Conservation (phyloP, 2,329 filamentous ascomycete genomes). For the Colletotrichum liriopes region DNA sequence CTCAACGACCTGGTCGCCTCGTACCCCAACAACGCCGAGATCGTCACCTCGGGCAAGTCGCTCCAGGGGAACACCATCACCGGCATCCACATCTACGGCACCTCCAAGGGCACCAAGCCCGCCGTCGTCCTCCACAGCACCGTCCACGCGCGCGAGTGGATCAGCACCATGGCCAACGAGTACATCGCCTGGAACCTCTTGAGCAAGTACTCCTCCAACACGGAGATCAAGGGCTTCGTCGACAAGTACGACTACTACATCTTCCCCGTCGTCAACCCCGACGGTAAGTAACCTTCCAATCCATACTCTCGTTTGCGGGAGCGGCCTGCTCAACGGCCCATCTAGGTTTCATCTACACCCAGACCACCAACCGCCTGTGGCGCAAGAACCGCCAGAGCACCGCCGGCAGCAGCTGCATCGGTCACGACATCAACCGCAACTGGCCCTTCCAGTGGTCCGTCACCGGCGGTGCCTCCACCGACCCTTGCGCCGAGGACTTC, state of each 20-base stretch:
- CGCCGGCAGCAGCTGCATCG: constrained; percentile 55
- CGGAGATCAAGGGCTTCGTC: constrained; percentile 59
- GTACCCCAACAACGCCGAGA: constrained; percentile 57
- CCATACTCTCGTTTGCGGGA: not conserved
- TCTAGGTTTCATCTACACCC: constrained; percentile 67
- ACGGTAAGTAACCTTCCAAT: constrained; percentile 53
- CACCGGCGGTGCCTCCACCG: constrained; percentile 59
- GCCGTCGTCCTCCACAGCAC: constrained; percentile 65
- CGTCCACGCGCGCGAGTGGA: constrained; percentile 69
- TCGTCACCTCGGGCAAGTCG: constrained; percentile 60
- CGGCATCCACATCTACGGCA: constrained; percentile 66
- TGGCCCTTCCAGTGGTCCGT: constrained; percentile 65
- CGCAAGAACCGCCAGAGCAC: constrained; percentile 64
- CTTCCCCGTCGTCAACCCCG: constrained; percentile 68
- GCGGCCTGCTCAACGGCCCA: not conserved
- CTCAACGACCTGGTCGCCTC: constrained; percentile 55
- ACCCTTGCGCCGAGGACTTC: constrained; percentile 62
- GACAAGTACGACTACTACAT: constrained; percentile 75
- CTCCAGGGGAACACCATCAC: constrained; percentile 65
- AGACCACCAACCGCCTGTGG: constrained; percentile 67
- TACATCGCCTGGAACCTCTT: constrained; percentile 62
- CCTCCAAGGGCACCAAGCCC: constrained; percentile 55
- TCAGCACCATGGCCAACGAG: constrained; percentile 59
- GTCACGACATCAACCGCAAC: constrained; percentile 67
- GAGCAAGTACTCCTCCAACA: constrained; percentile 51